Base-by-base conservation (phyloP, 805 yeast species). In the Saccharomyces jurei region DNA sequence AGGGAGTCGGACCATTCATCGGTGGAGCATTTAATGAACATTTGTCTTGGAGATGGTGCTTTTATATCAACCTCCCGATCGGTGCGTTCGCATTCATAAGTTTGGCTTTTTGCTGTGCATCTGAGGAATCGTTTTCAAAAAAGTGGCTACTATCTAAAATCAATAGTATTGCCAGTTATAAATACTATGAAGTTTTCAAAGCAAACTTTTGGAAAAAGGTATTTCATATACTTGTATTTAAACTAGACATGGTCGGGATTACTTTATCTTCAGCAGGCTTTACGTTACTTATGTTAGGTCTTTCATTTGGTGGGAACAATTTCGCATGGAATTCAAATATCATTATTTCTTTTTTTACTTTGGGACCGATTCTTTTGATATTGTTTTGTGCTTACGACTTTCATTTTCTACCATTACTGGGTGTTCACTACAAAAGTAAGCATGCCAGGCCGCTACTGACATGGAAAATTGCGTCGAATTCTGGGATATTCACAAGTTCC, bases 21-120 rank as follows among this genome's bases (percentile, higher is more conserved):
- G 89, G 89, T 14, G 89, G 89, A 30, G 83, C 82, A 0, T 78
- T 86, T 54, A 76, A 86, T 1, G 69, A 79, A 2, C 71, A 77
- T 51, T 81, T 76, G 4, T 70, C 80, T 17, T 86, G 90, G 90
- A 74, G 90, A 62, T 84, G 90, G 89, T 81, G 88, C 61, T 86
- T 84, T 64, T 86, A 81, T 69, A 74, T 86, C 57, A 86, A 85
- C 65, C 66, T 86, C 41, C 88, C 89, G 2, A 67, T 84, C 32
- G 87, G 87, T 21, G 89, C 85, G 1, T 32, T 60, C n/a, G 69
- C 68, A 22, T 41, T 55, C 3, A 22, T 62, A 22, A 61, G 65
- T 31, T 31, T 54, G 3, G 2, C 53, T 10, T 56, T 59, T 41
- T 62, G 63, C 53, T 60, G 59, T 41, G 64, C 67, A 31, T 31